phyloP scores from a whole-genome alignment of 2,329 filamentous ascomycete genomes.

The Alternaria rosae region DNA sequence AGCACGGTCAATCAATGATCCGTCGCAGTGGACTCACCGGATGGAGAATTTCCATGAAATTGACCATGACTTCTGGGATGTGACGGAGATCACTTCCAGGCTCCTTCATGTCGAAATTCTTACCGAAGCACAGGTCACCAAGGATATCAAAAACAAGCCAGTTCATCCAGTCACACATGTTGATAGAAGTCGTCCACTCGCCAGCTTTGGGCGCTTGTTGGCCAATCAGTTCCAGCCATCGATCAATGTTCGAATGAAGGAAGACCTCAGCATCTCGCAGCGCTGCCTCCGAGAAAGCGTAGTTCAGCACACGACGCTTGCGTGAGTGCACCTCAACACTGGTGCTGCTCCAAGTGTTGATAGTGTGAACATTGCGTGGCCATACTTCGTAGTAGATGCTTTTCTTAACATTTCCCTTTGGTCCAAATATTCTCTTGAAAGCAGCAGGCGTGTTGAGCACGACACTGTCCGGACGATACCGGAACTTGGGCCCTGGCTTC shows the following conservation, averaged over 20 bases:
- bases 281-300: slow-evolving; percentile 53
- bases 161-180: slow-evolving; percentile 32
- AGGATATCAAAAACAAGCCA: slow-evolving; percentile 58
- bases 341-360: slow-evolving; percentile 48
- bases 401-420: slow-evolving; percentile 55
- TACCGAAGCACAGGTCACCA: slow-evolving; percentile 52
- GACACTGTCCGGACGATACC: slow-evolving; percentile 76
- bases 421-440: slow-evolving; percentile 55
- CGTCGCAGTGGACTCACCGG: slow-evolving; percentile 15
- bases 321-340: slow-evolving; percentile 46
- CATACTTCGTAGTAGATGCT: slow-evolving; percentile 54
- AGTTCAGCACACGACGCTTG: slow-evolving; percentile 50
- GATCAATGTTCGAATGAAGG: slow-evolving; percentile 38
- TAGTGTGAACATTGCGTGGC: slow-evolving; percentile 43
- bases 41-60: slow-evolving; percentile 26
- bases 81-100: slow-evolving; percentile 27
- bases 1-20: not conserved
- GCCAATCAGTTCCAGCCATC: slow-evolving; percentile 32
- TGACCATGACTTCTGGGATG: slow-evolving; percentile 28
- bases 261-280: slow-evolving; percentile 51
- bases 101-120: slow-evolving; percentile 47
- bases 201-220: slow-evolving; percentile 11
- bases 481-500: slow-evolving; percentile 52
- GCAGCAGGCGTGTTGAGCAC: slow-evolving; percentile 72
- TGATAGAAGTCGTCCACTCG: slow-evolving; percentile 20